phyloP scores from a whole-genome alignment of 2,329 filamentous ascomycete species.

The Spiromastix sp. region DNA sequence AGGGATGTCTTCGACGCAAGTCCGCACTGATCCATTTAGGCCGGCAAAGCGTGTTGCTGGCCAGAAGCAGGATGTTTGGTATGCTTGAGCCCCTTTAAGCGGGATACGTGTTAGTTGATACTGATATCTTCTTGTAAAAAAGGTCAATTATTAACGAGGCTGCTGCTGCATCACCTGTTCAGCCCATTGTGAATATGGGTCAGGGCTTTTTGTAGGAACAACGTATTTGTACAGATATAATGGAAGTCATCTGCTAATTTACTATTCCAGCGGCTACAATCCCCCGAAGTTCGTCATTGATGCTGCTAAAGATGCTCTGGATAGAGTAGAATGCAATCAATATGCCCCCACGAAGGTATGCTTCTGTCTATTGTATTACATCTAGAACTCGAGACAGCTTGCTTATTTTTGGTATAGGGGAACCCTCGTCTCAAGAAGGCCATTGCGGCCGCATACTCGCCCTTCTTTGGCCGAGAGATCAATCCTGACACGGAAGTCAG shows the following conservation, averaged over 20 bases:
- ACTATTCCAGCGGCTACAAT: slow-evolving; percentile 61
- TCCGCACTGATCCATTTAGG: slow-evolving; percentile 31
- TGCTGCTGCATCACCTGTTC: slow-evolving; percentile 51
- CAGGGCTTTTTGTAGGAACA: slow-evolving; percentile 47
- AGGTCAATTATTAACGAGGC: slow-evolving; percentile 61
- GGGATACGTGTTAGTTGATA: background rate
- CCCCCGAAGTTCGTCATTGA: slow-evolving; percentile 83
- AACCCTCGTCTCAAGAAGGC: slow-evolving; percentile 86
- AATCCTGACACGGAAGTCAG: slow-evolving; percentile 89
- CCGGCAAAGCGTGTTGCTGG: slow-evolving; percentile 40
- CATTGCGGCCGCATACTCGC: slow-evolving; percentile 83
- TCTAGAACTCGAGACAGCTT: slow-evolving; percentile 1
- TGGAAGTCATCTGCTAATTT: background rate
- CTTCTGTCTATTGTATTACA: background rate
- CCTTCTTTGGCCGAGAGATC: slow-evolving; percentile 70
- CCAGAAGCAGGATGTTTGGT: slow-evolving; percentile 44
- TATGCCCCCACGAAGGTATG: slow-evolving; percentile 81
- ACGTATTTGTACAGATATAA: background rate
- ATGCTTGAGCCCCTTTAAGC: background rate
- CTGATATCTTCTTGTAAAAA: slow-evolving; percentile 3
- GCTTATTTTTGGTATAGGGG: slow-evolving; percentile 39
- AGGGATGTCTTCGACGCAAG: slow-evolving; percentile 30
- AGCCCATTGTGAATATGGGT: slow-evolving; percentile 60
- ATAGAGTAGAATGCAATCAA: slow-evolving; percentile 94
- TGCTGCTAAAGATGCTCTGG: slow-evolving; percentile 80